A percentile compares a stretch with the other conserved stretches of the same genome.
These are phyloP conservation scores for Tephrocybe sp. DNA, from an alignment of 768 basidiomycete species.

Conservation along the genomic window DNA sequence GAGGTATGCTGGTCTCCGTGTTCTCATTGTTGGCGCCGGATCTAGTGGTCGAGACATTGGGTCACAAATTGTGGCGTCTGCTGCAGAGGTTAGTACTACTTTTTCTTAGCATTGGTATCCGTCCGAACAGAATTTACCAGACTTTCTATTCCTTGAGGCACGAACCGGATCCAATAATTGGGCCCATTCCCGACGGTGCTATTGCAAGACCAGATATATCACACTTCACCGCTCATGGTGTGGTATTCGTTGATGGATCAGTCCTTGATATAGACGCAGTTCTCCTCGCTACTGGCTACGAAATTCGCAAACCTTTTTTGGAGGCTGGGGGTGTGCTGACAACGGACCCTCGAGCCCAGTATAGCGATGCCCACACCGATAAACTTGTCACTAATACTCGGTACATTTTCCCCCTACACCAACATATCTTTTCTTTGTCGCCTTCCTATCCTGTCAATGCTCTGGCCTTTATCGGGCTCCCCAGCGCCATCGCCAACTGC, in stretches of 20 bases:
- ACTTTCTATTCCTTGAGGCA: conserved; percentile 34
- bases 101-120: too few relatives aligned
- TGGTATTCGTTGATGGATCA: conserved; percentile 51
- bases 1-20: conserved; percentile 37
- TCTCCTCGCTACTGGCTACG: conserved; percentile 57
- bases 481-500: conserved; percentile 45
- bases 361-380: conserved; percentile 21
- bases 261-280: conserved; percentile 43
- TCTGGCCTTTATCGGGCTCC: conserved; percentile 56
- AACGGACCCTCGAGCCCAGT: conserved; percentile 26
- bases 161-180: conserved; percentile 14
- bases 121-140: conserved; percentile 14
- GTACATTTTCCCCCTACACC: conserved; percentile 56
- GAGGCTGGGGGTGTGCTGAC: conserved; percentile 29
- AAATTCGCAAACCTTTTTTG: conserved; percentile 50
- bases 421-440: conserved; percentile 54
- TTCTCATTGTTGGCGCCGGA: conserved; percentile 46
- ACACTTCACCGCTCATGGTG: conserved; percentile 41
- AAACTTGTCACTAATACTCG: conserved; percentile 47
- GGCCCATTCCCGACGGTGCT: conserved; percentile 22
- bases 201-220: conserved; percentile 44
- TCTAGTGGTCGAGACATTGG: conserved; percentile 51
- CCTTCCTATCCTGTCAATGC: conserved; percentile 47
- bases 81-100: conserved; percentile 43
- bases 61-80: conserved; percentile 37